These are phyloP conservation scores for Circinella minor DNA, from an alignment of 371 early-diverging fungal genomes.

Conservation along the genomic window DNA sequence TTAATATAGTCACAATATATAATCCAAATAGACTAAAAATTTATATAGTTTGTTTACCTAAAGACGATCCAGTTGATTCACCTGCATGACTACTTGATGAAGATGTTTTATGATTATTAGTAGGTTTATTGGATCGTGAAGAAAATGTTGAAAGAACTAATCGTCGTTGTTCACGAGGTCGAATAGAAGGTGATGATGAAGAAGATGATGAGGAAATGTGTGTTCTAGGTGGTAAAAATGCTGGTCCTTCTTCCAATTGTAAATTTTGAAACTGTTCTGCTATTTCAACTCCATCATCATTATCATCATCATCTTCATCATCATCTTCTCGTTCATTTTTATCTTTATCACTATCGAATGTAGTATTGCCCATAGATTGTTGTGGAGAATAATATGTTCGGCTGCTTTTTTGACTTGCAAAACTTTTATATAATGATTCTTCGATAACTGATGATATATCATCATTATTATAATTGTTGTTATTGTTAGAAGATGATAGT, in stretches of 20 bases:
- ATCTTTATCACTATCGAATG: slow-evolving; percentile 8
- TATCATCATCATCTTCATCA: slow-evolving; percentile 17
- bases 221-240: slow-evolving; percentile 31
- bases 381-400: slow-evolving; percentile 19
- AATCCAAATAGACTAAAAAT: background rate
- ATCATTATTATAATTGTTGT: no score
- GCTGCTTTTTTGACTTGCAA: slow-evolving; percentile 17
- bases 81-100: background rate
- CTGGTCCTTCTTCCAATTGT: slow-evolving; percentile 44
- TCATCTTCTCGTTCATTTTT: slow-evolving; percentile 21
- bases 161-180: slow-evolving; percentile 8
- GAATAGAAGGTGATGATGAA: background rate
- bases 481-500: background rate
- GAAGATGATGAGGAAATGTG: background rate
- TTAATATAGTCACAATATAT: background rate
- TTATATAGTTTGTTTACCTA: slow-evolving; percentile 26
- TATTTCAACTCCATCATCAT: slow-evolving; percentile 32
- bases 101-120: background rate
- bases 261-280: slow-evolving; percentile 37
- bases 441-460: slow-evolving; percentile 5
- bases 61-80: slow-evolving; percentile 59
- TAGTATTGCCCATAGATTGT: slow-evolving; percentile 3
- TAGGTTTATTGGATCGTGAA: background rate
- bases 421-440: slow-evolving; percentile 25
- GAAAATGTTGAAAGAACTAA: slow-evolving; percentile 1